A percentile compares a stretch with the other conserved stretches of the same genome.
Conservation (phyloP, 345 rosid genomes). For the Syzygium aromaticum region DNA sequence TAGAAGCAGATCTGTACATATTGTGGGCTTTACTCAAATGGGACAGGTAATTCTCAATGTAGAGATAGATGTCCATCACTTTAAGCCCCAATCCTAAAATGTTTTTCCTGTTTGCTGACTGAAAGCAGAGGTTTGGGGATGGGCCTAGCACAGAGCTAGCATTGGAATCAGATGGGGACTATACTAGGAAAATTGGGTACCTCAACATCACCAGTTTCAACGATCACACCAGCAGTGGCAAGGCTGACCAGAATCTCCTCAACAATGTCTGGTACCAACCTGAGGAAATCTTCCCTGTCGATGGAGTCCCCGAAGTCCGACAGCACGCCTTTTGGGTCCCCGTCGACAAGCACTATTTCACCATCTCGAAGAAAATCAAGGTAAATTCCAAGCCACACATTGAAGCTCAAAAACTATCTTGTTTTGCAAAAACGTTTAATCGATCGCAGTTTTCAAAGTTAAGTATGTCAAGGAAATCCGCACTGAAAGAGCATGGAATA, state of each 20-base stretch:
- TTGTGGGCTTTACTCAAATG: background rate
- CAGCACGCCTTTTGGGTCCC: conserved; percentile 63
- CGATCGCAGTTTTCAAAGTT: background rate
- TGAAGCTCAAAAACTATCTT: background rate
- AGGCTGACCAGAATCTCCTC: conserved; percentile 27
- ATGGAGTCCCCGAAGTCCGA: conserved; percentile 62
- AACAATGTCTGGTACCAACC: conserved; percentile 74
- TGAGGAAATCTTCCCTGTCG: conserved; percentile 57
- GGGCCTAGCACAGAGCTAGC: conserved; percentile 44
- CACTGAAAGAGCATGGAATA: background rate
- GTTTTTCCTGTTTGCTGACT: background rate
- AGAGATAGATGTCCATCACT: background rate
- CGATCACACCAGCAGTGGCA: background rate
- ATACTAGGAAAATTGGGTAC: conserved; percentile 49
- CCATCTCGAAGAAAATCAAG: conserved; percentile 34
- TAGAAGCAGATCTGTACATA: background rate
- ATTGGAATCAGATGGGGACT: conserved; percentile 62
- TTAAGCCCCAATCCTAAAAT: background rate
- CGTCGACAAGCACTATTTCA: conserved; percentile 31
- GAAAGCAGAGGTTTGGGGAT: conserved; percentile 43
- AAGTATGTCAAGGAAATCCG: background rate
- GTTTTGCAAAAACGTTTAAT: background rate
- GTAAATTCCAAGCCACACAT: conserved; percentile 4
- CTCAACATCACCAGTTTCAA: conserved; percentile 30
- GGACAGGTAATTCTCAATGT: background rate